phyloP scores from a whole-genome alignment of 371 early-diverging fungal species.

The Apophysomyces trapeziformis region DNA sequence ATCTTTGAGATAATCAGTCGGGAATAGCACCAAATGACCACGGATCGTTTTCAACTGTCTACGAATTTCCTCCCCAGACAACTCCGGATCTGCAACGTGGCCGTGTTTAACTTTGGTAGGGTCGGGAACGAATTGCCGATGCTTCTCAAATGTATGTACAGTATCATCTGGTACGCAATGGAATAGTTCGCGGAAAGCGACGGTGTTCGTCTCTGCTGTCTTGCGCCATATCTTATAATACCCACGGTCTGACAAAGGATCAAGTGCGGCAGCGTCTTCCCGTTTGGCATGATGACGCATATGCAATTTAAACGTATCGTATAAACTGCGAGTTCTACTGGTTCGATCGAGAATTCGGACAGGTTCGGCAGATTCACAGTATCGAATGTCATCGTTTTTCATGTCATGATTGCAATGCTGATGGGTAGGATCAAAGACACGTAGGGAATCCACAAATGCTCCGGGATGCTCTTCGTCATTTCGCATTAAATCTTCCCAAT shows the following conservation, averaged over 20 bases:
- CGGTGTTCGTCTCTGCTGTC: constrained; percentile 72
- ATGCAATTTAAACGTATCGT: constrained; percentile 33
- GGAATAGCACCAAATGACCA: constrained; percentile 78
- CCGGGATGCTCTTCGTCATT: constrained; percentile 5
- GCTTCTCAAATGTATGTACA: constrained; percentile 62
- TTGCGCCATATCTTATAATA: constrained; percentile 67
- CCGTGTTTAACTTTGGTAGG: constrained; percentile 49
- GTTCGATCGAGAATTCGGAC: constrained; percentile 44
- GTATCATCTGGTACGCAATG: constrained; percentile 88
- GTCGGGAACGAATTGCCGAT: constrained; percentile 62
- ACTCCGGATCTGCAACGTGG: constrained; percentile 58
- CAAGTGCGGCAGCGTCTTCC: constrained; percentile 62
- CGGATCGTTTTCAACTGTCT: constrained; percentile 47
- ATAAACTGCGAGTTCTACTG: constrained; percentile 42
- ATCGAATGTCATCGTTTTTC: constrained; percentile 31
- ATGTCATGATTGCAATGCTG: not conserved
- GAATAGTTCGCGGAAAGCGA: constrained; percentile 80
- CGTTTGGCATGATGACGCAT: constrained; percentile 19
- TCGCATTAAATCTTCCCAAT: constrained; percentile 42
- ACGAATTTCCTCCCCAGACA: constrained; percentile 39
- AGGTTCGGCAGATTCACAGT: constrained; percentile 38
- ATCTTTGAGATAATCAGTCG: constrained; percentile 73
- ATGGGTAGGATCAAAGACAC: not conserved
- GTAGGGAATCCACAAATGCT: not conserved
- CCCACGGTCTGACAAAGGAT: constrained; percentile 74